These are phyloP conservation scores for Penicillium antarcticum DNA, from an alignment of 495 filamentous ascomycete genomes.

Conservation along the genomic window DNA sequence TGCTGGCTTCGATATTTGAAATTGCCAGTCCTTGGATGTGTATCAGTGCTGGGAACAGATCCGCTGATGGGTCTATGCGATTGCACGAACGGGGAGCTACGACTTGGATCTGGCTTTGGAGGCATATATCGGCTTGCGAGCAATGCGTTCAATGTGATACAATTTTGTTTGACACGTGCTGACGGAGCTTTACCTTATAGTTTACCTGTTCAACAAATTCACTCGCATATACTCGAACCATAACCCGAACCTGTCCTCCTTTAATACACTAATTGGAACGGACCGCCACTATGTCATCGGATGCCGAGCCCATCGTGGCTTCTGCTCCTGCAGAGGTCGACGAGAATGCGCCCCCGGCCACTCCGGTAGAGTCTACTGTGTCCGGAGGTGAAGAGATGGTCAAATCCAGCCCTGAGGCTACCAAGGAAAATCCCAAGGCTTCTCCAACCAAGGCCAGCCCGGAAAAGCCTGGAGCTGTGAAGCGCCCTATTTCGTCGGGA, in stretches of 20 bases:
- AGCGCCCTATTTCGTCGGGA: slow-evolving; percentile 27
- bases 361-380: slow-evolving; percentile 36
- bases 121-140: neutral
- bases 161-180: neutral
- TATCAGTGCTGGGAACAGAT: neutral
- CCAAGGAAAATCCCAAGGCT: slow-evolving; percentile 34
- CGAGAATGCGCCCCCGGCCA: slow-evolving; percentile 36
- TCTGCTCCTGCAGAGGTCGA: slow-evolving; percentile 18
- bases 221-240: neutral
- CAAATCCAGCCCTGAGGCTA: slow-evolving; percentile 40
- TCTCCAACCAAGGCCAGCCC: slow-evolving; percentile 31
- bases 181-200: neutral
- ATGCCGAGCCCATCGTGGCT: slow-evolving; percentile 30
- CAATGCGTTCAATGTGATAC: neutral
- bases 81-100: neutral
- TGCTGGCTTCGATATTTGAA: no score
- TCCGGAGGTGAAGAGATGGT: slow-evolving; percentile 38
- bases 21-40: neutral
- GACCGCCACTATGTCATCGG: slow-evolving; percentile 33
- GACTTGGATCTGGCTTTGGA: neutral
- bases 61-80: neutral
- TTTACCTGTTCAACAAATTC: neutral
- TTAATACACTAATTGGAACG: slow-evolving; percentile 7
- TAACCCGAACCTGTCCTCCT: neutral
- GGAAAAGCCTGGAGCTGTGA: slow-evolving; percentile 18